phyloP scores from a whole-genome alignment of 768 basidiomycete genomes.

The Collybiopsis luxurians region DNA sequence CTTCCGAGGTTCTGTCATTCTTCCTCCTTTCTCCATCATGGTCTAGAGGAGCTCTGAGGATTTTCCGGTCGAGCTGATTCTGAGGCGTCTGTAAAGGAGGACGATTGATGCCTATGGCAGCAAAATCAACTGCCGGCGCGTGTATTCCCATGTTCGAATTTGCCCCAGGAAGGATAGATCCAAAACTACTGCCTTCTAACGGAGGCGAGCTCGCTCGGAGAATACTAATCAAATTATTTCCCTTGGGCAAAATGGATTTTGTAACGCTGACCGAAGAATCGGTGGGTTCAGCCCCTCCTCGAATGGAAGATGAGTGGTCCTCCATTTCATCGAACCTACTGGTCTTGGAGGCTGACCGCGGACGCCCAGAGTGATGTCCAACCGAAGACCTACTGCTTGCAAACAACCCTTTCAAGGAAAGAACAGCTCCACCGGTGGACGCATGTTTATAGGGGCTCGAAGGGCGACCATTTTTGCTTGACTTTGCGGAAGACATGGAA shows the following conservation, averaged over 20 bases:
- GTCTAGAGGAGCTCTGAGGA: conserved; percentile 13
- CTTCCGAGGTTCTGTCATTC: neutral
- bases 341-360: conserved; percentile 54
- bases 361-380: conserved; percentile 27
- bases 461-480: conserved; percentile 18
- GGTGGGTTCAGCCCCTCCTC: conserved; percentile 23
- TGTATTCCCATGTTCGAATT: conserved; percentile 18
- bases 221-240: conserved; percentile 53
- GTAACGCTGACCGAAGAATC: conserved; percentile 19
- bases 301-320: conserved; percentile 18
- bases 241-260: conserved; percentile 57
- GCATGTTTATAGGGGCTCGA: conserved; percentile 16
- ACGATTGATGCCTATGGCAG: neutral
- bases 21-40: conserved; percentile 19
- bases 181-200: conserved; percentile 6
- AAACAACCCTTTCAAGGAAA: conserved; percentile 61
- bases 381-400: conserved; percentile 24
- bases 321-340: conserved; percentile 25
- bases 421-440: conserved; percentile 35
- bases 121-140: conserved; percentile 8
- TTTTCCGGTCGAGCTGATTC: conserved; percentile 35
- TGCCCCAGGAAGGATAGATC: neutral
- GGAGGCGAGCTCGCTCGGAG: conserved; percentile 33
- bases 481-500: conserved; percentile 33
- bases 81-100: conserved; percentile 15